Base-by-base conservation (phyloP, 108 stramenopile species). In the Pseudonitzschia multiseries region DNA sequence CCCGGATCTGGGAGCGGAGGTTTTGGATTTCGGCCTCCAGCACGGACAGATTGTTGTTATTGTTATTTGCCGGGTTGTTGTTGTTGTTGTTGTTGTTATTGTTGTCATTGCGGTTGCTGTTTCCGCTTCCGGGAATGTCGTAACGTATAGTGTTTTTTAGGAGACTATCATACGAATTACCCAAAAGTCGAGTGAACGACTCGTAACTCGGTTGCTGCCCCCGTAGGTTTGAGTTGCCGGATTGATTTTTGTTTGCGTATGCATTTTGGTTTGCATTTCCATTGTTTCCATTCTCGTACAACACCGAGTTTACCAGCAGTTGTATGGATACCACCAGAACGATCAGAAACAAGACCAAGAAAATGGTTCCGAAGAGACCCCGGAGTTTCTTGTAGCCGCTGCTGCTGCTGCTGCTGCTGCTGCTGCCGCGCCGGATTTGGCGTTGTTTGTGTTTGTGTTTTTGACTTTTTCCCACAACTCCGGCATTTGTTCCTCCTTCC, bases 81-180 rank as follows among this genome's bases (percentile, higher is more conserved):
- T 31, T 59, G 29, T 59, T 10, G 29, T 27, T 31, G 29, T 4
- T 28, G 57, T 15, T 59, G 29, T 59, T 27, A 14, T 27, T 59
- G 57, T 59, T 0, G 33, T 62, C 8, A 4, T 8, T 14, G 13
- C 28, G n/a, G n/a, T n/a, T n/a, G n/a, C n/a, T n/a, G n/a, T n/a
- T n/a, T n/a, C n/a, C n/a, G n/a, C n/a, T n/a, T n/a, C n/a, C n/a
- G 29, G 15, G 17, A 62, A 15, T 12, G n/a, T 33, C 29, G 61
- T 62, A 62, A 13, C 31, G 32, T 32, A 62, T 62, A 8, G 61
- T 62, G 33, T 62, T 62, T 14, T 62, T 62, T 14, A 62, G 36
- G 20, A 62, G 61, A 28, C 4, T 15, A n/a, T 62, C 61, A 20
- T 62, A 62, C 36, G 61, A 62, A 33, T 62, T 62, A 12, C 6